Percentiles rank a stretch among this genome's conserved stretches.
These are phyloP conservation scores for Solanum medicagineum DNA, from an alignment of 257 asterid genomes.

Conservation along the genomic window DNA sequence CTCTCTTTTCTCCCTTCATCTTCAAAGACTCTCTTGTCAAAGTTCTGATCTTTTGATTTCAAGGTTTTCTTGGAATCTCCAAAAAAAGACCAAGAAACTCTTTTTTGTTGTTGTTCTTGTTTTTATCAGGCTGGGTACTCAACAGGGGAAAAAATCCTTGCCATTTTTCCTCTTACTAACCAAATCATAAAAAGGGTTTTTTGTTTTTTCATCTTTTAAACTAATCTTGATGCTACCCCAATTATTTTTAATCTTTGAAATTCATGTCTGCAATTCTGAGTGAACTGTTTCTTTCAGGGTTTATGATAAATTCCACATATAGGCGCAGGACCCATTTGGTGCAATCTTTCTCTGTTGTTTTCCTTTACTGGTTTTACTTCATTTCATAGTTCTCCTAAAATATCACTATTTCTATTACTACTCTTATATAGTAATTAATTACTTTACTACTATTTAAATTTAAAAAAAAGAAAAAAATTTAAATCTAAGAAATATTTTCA, in stretches of 20 bases:
- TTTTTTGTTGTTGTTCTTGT: neutral
- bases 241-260: constrained; percentile 29
- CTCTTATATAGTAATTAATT: neutral
- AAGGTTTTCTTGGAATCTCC: neutral
- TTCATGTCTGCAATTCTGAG: constrained; percentile 92
- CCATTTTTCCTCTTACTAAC: neutral
- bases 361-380: constrained; percentile 95
- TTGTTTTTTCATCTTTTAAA: neutral
- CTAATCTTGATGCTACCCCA: constrained; percentile 30
- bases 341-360: constrained; percentile 93
- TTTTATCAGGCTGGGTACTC: neutral
- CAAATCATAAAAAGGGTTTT: neutral
- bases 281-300: constrained; percentile 77
- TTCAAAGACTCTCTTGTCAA: neutral
- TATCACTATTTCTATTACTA: neutral
- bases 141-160: neutral
- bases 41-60: neutral
- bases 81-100: neutral
- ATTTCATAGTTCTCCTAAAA: constrained; percentile 46
- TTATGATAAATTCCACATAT: constrained; percentile 88
- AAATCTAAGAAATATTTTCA: neutral
- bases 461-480: neutral
- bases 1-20: constrained; percentile 5
- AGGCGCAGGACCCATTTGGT: constrained; percentile 86
- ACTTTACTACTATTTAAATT: neutral